Evolutionary conservation across 257 asterid species (phyloP), one percentile per base, ranked within the genome.

Genomic region (Penstemon davidsonii): DNA sequence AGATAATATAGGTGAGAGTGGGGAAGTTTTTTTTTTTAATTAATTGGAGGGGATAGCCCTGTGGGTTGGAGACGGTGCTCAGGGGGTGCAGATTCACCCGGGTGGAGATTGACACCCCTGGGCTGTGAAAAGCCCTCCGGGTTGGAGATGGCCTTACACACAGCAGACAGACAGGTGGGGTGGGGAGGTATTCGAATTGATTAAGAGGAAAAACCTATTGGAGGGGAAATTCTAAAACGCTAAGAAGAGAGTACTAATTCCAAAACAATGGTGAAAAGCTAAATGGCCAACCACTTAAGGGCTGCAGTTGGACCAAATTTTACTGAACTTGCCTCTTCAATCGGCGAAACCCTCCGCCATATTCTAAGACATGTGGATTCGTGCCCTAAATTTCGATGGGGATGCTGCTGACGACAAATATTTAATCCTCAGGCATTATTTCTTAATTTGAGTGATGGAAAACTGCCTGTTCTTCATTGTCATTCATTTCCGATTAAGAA

Each of bases 401-500:
- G 73, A 50, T 0, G 73, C 62, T 36, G 72, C 67, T 36, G 86
- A 80, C 43, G 95, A 81, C 49, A 87, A 79, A 41, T 89, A 81
- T 64, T 84, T 76, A 74, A 88, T 91, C 76, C 97, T 88, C 72
- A 91, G 97, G 71, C 97, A 91, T 76, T 96, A 91, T 62, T 88
- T 91, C 84, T 91, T 91, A 25, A 25, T 25, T 25, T 25, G 33
- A 25, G 33, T 25, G 1, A 25, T 25, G 33, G 33, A 25, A 25
- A 25, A 25, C 33, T 25, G 33, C 33, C 2, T 25, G 33, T 25
- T 25, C 33, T 25, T 25, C 33, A 25, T 25, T 25, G 33, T 25
- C 33, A 25, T 25, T 25, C 33, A 25, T 25, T 25, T 25, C 33
- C 33, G 33, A 25, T 25, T 1, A 25, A 25, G 2, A 25, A 25